These are phyloP conservation scores for Caloboletus firmus DNA, from an alignment of 1,284 basidiomycete species.

Conservation along the genomic window DNA sequence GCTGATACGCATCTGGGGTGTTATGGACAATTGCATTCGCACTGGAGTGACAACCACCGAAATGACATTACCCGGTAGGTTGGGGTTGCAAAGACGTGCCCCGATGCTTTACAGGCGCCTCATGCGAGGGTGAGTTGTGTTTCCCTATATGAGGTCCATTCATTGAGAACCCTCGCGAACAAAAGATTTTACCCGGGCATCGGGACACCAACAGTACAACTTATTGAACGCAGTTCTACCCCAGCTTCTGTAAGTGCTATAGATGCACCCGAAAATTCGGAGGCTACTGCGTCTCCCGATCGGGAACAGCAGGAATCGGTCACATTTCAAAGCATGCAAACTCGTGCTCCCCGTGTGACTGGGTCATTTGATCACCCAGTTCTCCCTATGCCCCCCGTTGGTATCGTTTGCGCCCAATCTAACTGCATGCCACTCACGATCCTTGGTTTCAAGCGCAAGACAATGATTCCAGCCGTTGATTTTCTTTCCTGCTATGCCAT, in stretches of 20 bases:
- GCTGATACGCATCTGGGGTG: conserved; percentile 81
- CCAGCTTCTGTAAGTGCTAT: conserved; percentile 30
- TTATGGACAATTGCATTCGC: conserved; percentile 94
- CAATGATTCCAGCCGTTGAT: conserved; percentile 90
- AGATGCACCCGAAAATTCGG: conserved; percentile 42
- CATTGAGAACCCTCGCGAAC: background rate
- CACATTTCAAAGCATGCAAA: background rate
- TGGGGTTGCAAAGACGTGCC: conserved; percentile 78
- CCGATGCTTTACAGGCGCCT: conserved; percentile 85
- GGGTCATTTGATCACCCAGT: conserved; percentile 84
- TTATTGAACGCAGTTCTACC: conserved; percentile 46
- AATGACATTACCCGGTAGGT: conserved; percentile 78
- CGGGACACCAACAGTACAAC: conserved; percentile 40
- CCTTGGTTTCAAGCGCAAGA: conserved; percentile 57
- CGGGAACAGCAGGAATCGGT: conserved; percentile 7
- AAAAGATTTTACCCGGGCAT: conserved; percentile 66
- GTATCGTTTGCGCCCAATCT: conserved; percentile 27
- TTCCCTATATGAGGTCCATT: background rate
- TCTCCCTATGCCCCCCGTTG: conserved; percentile 77
- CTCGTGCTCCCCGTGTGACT: conserved; percentile 56
- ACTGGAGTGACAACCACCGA: conserved; percentile 82
- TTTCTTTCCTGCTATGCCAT: conserved; percentile 93
- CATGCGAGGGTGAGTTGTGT: conserved; percentile 70
- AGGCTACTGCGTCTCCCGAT: conserved; percentile 3
- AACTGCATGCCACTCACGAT: background rate